A percentile compares a stretch with the other conserved stretches of the same genome.
Conservation (phyloP, 176 grass and related monocot species). For the Ampelocalamus luodianensis region DNA sequence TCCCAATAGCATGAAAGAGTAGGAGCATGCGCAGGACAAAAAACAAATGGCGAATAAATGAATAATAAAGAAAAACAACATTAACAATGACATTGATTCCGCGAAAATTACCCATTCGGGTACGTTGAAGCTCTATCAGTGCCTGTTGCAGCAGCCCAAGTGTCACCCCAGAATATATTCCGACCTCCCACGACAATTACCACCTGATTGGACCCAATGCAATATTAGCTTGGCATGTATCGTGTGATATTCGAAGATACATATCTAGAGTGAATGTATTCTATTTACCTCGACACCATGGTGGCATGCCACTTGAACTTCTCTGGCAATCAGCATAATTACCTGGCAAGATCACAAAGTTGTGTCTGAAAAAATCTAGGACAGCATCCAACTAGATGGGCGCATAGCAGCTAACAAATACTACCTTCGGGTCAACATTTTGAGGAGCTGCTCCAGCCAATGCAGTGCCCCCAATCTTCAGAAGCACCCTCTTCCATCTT, state of each 20-base stretch:
- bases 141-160: slow-evolving; percentile 81
- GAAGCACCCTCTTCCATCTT: slow-evolving; percentile 89
- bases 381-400: slow-evolving; percentile 1
- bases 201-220: slow-evolving; percentile 57
- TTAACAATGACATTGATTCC: slow-evolving; percentile 2
- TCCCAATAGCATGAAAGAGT: neutral
- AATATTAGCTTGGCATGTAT: slow-evolving; percentile 16
- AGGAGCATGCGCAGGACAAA: neutral
- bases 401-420: slow-evolving; percentile 16
- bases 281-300: slow-evolving; percentile 75
- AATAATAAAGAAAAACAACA: slow-evolving; percentile 2
- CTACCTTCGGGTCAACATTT: slow-evolving; percentile 95
- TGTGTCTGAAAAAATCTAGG: slow-evolving; percentile 5
- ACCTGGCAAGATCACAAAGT: slow-evolving; percentile 53
- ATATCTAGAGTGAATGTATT: neutral
- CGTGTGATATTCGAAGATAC: slow-evolving; percentile 7
- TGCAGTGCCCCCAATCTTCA: slow-evolving; percentile 78
- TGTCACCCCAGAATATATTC: slow-evolving; percentile 86
- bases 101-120: slow-evolving; percentile 69
- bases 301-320: slow-evolving; percentile 79
- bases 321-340: slow-evolving; percentile 89
- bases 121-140: slow-evolving; percentile 82
- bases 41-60: neutral
- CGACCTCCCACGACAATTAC: slow-evolving; percentile 83
- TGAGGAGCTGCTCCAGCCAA: slow-evolving; percentile 59